Conservation (phyloP, 352 stramenopile genomes). For the Phytophthora citricola region DNA sequence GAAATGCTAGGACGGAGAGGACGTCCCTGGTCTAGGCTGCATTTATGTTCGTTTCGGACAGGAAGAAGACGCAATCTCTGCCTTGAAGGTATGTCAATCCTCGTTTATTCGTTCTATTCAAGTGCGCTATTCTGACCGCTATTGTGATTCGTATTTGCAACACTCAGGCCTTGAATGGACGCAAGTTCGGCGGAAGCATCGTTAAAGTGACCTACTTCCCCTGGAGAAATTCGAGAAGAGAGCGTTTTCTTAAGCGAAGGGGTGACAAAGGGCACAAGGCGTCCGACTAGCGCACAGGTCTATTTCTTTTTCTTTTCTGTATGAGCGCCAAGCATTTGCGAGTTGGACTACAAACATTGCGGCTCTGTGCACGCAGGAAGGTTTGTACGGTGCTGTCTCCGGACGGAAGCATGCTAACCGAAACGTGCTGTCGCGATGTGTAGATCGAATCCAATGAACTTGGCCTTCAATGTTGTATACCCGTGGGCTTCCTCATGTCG, state of each 20-base stretch:
- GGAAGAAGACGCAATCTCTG: constrained; percentile 57
- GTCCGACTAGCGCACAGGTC: constrained; percentile 18
- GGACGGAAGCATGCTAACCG: constrained; percentile 33
- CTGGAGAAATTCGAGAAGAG: constrained; percentile 77
- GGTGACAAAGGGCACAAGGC: constrained; percentile 12
- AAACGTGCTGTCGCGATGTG: constrained; percentile 48
- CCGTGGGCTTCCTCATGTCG: constrained; percentile 18
- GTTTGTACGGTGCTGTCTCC: constrained; percentile 41
- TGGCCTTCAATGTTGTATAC: constrained; percentile 47
- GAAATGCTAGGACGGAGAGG: constrained; percentile 56
- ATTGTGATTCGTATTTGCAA: constrained; percentile 1
- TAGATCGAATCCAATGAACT: constrained; percentile 56
- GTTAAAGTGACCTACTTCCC: constrained; percentile 83
- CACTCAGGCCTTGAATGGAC: constrained; percentile 73
- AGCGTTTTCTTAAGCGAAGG: constrained; percentile 55
- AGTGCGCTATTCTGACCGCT: constrained; percentile 8
- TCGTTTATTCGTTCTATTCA: neutral
- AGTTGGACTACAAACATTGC: constrained; percentile 15
- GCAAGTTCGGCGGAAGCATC: constrained; percentile 89
- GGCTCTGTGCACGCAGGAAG: constrained; percentile 29
- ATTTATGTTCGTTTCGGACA: constrained; percentile 86
- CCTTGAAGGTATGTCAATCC: constrained; percentile 65
- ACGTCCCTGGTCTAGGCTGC: constrained; percentile 69
- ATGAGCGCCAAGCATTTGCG: constrained; percentile 28
- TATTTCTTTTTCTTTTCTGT: constrained; percentile 33